Evolutionary conservation across 805 yeast genomes (phyloP).

Genomic region (Metschnikowia reukaufii): DNA sequence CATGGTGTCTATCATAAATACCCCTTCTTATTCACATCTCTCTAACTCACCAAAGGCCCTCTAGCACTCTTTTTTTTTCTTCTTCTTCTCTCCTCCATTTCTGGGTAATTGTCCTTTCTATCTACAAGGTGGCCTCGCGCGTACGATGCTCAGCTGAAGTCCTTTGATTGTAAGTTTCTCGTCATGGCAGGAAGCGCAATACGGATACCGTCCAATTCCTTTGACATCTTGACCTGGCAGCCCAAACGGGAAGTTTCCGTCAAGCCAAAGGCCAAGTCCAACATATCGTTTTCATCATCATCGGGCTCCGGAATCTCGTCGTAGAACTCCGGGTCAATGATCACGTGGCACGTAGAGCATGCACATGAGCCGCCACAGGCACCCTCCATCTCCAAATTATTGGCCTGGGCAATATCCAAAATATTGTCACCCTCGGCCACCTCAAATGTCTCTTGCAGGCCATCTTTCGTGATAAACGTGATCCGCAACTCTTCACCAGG

Average conservation of each 20-base stretch:
- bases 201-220: slow-evolving; percentile 88
- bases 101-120: too few species aligned
- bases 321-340: slow-evolving; percentile 92
- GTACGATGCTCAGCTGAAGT: slow-evolving; percentile 49
- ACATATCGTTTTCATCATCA: slow-evolving; percentile 98
- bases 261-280: slow-evolving; percentile 94
- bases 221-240: slow-evolving; percentile 87
- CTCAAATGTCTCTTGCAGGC: slow-evolving; percentile 75
- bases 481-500: slow-evolving; percentile 85
- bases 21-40: too few species aligned
- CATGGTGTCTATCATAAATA: too few species aligned
- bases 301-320: slow-evolving; percentile 92
- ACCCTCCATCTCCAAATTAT: slow-evolving; percentile 92
- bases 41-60: too few species aligned
- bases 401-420: slow-evolving; percentile 91
- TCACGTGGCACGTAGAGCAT: slow-evolving; percentile 96
- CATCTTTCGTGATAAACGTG: slow-evolving; percentile 91
- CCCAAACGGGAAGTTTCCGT: slow-evolving; percentile 97
- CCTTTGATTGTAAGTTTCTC: slow-evolving; percentile 80
- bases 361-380: slow-evolving; percentile 99
- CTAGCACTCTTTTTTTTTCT: too few species aligned
- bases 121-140: slow-evolving; percentile 3
- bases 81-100: too few species aligned
- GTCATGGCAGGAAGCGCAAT: slow-evolving; percentile 98
- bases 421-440: slow-evolving; percentile 91